Percentiles rank a stretch among this genome's conserved stretches.
Conservation (phyloP, 345 rosid species). For the Sapria himalayana region DNA sequence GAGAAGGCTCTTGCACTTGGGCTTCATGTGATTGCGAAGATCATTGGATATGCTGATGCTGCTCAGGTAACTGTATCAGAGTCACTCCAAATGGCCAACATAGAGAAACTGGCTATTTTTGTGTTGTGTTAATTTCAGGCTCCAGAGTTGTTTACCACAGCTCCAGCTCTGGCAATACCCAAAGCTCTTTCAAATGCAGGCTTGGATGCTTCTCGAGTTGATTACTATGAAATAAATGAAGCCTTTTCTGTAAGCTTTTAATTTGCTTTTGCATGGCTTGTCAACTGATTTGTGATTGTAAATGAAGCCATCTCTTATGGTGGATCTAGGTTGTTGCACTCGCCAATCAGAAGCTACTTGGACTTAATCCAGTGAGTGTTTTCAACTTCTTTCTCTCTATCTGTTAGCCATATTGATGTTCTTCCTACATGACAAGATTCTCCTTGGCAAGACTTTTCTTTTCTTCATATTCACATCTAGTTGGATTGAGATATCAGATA, state of each 20-base stretch:
- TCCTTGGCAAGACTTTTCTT: neutral
- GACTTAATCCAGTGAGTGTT: conserved; percentile 53
- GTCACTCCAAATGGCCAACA: neutral
- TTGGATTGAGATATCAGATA: neutral
- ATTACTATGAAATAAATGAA: conserved; percentile 89
- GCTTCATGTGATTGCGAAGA: conserved; percentile 61
- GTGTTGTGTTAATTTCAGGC: conserved; percentile 21
- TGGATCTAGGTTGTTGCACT: conserved; percentile 72
- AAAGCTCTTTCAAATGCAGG: conserved; percentile 73
- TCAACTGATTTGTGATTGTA: neutral
- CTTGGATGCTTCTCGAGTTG: conserved; percentile 65
- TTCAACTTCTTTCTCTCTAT: conserved; percentile 4
- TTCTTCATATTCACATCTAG: neutral
- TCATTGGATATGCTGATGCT: conserved; percentile 78
- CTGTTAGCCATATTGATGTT: neutral
- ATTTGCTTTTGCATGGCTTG: conserved; percentile 2
- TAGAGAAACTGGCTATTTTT: neutral
- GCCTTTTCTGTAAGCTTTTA: conserved; percentile 68
- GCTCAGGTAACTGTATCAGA: conserved; percentile 47
- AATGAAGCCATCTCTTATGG: conserved; percentile 2
- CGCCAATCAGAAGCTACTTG: conserved; percentile 68
- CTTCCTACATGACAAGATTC: too few relatives aligned
- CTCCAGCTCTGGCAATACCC: conserved; percentile 94
- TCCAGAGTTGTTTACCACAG: conserved; percentile 79
- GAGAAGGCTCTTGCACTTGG: conserved; percentile 59